These are phyloP conservation scores for Metschnikowia noctiluminum DNA, from an alignment of 805 yeast species.

Conservation along the genomic window DNA sequence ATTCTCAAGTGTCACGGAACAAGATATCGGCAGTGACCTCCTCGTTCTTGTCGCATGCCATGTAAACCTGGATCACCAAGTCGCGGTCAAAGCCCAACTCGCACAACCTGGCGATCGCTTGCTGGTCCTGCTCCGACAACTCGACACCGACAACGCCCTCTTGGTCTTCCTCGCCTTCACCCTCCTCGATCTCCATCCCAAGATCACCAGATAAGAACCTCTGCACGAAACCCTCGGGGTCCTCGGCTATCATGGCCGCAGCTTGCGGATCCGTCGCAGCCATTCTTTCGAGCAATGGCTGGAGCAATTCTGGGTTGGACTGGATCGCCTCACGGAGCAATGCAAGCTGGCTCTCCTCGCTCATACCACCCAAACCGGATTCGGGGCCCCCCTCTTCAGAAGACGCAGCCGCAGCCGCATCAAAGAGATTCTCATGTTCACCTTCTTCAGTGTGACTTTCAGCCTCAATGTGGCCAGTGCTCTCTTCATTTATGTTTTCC, in stretches of 20 bases:
- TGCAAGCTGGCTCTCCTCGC: slow-evolving; percentile 46
- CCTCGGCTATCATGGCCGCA: slow-evolving; percentile 71
- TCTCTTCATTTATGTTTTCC: slow-evolving; percentile 10
- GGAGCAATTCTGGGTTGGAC: slow-evolving; percentile 84
- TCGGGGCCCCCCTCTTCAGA: slow-evolving; percentile 26
- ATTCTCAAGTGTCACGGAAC: slow-evolving; percentile 42
- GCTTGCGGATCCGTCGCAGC: slow-evolving; percentile 81
- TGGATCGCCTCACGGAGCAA: slow-evolving; percentile 73
- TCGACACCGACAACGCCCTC: slow-evolving; percentile 48
- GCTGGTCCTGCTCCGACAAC: slow-evolving; percentile 79
- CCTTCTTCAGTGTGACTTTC: neutral
- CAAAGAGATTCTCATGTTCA: slow-evolving; percentile 48
- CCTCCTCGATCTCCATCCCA: slow-evolving; percentile 34
- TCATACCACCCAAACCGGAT: slow-evolving; percentile 28
- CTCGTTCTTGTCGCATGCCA: slow-evolving; percentile 98
- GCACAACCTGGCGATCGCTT: slow-evolving; percentile 84
- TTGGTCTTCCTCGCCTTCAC: slow-evolving; percentile 30
- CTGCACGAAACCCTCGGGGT: slow-evolving; percentile 87
- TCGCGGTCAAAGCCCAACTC: slow-evolving; percentile 91
- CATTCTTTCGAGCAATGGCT: slow-evolving; percentile 76
- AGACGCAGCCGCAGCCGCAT: slow-evolving; percentile 41
- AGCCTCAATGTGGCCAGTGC: slow-evolving; percentile 16
- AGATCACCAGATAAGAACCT: slow-evolving; percentile 61
- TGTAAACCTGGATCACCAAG: slow-evolving; percentile 85
- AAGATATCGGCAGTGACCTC: slow-evolving; percentile 93